Evolutionary conservation across 2,329 filamentous ascomycete genomes (phyloP).

Genomic region (Sclerotinia spermophila): DNA sequence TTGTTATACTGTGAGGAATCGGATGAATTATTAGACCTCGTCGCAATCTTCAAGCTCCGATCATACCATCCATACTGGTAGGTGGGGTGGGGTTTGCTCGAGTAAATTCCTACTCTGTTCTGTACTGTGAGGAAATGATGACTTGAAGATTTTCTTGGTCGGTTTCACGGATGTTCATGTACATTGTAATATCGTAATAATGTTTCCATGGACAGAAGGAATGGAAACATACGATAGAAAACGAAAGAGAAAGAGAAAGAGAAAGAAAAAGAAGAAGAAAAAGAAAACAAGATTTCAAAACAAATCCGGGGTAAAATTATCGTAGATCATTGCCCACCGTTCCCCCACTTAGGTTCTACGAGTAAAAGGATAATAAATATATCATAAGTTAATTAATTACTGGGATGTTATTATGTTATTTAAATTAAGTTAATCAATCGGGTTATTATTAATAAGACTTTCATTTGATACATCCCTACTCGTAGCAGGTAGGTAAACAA

Average conservation of each 20-base stretch:
- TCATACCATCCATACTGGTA: neutral
- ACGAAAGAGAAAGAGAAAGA: too few species aligned
- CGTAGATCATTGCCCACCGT: too few species aligned
- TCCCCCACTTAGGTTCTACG: too few species aligned
- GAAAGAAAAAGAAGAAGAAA: neutral
- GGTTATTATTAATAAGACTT: too few species aligned
- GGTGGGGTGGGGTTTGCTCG: neutral
- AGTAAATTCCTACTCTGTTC: too few species aligned
- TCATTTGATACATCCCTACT: too few species aligned
- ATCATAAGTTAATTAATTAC: too few species aligned
- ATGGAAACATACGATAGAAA: neutral
- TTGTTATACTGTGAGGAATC: neutral
- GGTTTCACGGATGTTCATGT: too few species aligned
- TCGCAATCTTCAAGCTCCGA: conserved; percentile 23
- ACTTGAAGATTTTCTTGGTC: neutral
- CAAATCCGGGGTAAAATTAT: neutral
- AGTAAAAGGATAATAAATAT: too few species aligned
- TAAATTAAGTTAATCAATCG: too few species aligned
- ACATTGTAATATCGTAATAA: neutral
- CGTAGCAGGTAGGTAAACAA: too few species aligned
- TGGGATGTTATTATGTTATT: too few species aligned
- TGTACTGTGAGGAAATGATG: neutral
- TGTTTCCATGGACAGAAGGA: neutral
- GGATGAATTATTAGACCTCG: conserved; percentile 20
- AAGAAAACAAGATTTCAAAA: neutral